These are phyloP conservation scores for Globisporangium lucens DNA, from an alignment of 352 stramenopile genomes.

Conservation along the genomic window DNA sequence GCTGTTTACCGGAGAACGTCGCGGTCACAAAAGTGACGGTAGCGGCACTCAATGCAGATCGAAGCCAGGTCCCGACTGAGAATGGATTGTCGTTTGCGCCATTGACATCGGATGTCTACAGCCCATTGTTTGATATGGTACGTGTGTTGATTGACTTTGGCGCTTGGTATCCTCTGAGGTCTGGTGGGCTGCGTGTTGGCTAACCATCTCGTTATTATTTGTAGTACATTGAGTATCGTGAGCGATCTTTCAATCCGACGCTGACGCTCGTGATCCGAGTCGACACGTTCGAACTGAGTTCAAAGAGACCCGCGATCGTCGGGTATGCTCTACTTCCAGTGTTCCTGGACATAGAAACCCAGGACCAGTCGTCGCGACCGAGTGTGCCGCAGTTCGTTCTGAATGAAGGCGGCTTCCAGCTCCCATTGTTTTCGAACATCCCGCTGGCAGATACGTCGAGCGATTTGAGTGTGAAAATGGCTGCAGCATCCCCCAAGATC, in stretches of 20 bases:
- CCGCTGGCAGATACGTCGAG: constrained; percentile 29
- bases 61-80: constrained; percentile 29
- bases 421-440: constrained; percentile 60
- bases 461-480: constrained; percentile 32
- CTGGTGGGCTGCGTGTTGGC: not conserved
- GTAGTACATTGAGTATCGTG: constrained; percentile 73
- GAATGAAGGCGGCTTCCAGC: constrained; percentile 74
- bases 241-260: constrained; percentile 72
- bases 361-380: constrained; percentile 44
- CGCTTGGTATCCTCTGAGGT: not conserved
- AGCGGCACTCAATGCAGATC: constrained; percentile 52
- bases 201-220: not conserved
- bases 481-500: constrained; percentile 43
- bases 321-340: constrained; percentile 70
- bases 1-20: constrained; percentile 68
- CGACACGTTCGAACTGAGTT: constrained; percentile 69
- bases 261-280: constrained; percentile 82
- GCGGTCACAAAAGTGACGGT: constrained; percentile 73
- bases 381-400: constrained; percentile 53
- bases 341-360: constrained; percentile 70
- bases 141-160: constrained; percentile 9
- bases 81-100: constrained; percentile 29
- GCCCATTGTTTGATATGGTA: constrained; percentile 55
- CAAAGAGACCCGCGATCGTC: constrained; percentile 53
- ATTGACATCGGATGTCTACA: constrained; percentile 27